Evolutionary conservation across 2,329 filamentous ascomycete genomes (phyloP).

Genomic region (Parastagonospora nodorum): DNA sequence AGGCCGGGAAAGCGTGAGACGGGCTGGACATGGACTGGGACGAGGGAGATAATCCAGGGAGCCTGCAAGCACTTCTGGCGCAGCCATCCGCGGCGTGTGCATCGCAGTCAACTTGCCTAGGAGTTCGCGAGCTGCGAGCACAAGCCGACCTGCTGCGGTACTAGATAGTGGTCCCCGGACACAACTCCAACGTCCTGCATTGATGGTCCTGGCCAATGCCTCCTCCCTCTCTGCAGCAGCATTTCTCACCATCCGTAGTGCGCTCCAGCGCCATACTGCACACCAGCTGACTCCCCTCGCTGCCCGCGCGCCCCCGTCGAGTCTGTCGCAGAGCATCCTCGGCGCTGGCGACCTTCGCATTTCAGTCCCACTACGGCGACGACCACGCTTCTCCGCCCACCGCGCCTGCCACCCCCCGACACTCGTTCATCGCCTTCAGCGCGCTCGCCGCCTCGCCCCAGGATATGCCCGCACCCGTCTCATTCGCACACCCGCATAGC

Average conservation of each 20-base stretch:
- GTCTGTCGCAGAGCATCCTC: conserved; percentile 1
- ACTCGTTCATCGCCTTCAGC: conserved; percentile 21
- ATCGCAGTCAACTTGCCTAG: background rate
- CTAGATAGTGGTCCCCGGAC: background rate
- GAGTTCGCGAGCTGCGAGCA: conserved; percentile 7
- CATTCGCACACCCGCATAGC: conserved; percentile 24
- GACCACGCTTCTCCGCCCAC: conserved; percentile 13
- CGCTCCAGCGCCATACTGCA: background rate
- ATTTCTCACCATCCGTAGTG: background rate
- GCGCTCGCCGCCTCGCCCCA: conserved; percentile 22
- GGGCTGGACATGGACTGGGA: too few relatives aligned
- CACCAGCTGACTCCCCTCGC: background rate
- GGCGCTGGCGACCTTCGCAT: conserved; percentile 9
- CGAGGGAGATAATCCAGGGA: too few relatives aligned
- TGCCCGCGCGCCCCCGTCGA: conserved; percentile 4
- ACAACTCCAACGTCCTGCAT: conserved; percentile 3
- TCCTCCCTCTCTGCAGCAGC: background rate
- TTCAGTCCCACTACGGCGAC: conserved; percentile 13
- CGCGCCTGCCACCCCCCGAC: conserved; percentile 18
- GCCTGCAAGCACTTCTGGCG: background rate
- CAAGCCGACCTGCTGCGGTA: background rate
- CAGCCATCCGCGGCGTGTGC: background rate
- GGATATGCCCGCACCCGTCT: conserved; percentile 38
- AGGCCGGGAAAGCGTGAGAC: too few relatives aligned
- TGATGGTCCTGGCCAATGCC: background rate